These are phyloP conservation scores for Fraxinus albicans DNA, from an alignment of 305 asterid genomes.

Conservation along the genomic window DNA sequence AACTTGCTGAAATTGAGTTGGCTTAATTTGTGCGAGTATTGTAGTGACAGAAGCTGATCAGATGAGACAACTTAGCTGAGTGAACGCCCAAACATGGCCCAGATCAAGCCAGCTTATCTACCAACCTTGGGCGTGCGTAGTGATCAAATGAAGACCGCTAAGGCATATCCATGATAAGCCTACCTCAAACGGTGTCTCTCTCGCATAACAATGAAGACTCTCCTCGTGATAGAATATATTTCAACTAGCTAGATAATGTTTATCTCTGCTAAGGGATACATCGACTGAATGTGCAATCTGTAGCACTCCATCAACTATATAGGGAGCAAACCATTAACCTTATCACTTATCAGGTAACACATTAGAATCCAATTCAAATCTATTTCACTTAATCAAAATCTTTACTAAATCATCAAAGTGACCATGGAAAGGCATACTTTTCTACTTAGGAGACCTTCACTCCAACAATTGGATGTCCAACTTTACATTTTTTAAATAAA, in stretches of 20 bases:
- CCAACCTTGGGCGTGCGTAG: neutral
- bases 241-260: neutral
- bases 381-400: neutral
- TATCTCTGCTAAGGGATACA: neutral
- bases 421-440: neutral
- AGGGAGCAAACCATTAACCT: neutral
- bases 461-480: neutral
- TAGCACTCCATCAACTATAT: neutral
- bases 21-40: neutral
- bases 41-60: neutral
- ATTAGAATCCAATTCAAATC: neutral
- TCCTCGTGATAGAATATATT: neutral
- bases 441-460: neutral
- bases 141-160: neutral
- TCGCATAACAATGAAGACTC: neutral
- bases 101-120: neutral
- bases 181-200: neutral
- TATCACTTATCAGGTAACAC: neutral
- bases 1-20: neutral
- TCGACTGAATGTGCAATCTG: neutral
- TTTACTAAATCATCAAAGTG: neutral
- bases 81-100: neutral
- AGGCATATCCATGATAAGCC: neutral
- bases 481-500: neutral
- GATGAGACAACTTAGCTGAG: neutral